These are phyloP conservation scores for Trichoderma polysporum DNA, from an alignment of 2,329 filamentous ascomycete genomes.

Conservation along the genomic window DNA sequence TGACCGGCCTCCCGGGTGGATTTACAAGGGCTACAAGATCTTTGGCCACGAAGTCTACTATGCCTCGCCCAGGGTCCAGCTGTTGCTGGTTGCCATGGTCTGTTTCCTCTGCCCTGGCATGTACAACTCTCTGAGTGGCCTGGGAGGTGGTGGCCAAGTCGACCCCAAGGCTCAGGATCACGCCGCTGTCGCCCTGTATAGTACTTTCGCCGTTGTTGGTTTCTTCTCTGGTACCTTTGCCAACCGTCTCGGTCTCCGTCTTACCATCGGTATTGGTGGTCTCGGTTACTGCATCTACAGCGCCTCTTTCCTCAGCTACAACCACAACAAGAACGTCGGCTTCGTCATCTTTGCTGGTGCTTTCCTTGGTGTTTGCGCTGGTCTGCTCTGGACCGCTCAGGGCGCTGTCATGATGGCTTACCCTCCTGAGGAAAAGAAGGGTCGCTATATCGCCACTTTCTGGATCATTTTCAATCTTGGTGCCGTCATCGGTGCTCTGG, in stretches of 20 bases:
- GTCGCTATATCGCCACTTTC: conserved; percentile 85
- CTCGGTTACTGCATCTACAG: conserved; percentile 76
- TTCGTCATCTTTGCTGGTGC: conserved; percentile 77
- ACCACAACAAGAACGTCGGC: conserved; percentile 64
- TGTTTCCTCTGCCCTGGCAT: conserved; percentile 68
- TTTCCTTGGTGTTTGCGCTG: conserved; percentile 74
- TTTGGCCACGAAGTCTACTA: conserved; percentile 62
- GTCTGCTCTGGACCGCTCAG: conserved; percentile 78
- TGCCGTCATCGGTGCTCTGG: conserved; percentile 76
- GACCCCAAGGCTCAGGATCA: conserved; percentile 57
- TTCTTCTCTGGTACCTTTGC: conserved; percentile 75
- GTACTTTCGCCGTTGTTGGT: conserved; percentile 66
- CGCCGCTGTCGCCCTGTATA: conserved; percentile 70
- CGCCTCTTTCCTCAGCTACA: conserved; percentile 68
- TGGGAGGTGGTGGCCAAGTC: conserved; percentile 60
- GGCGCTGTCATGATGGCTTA: conserved; percentile 90
- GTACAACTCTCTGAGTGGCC: conserved; percentile 66
- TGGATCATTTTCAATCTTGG: conserved; percentile 96
- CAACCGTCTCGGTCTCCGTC: conserved; percentile 70
- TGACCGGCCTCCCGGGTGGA: conserved; percentile 57
- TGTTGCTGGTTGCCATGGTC: conserved; percentile 61
- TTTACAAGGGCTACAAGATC: conserved; percentile 63
- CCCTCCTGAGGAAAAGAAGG: conserved; percentile 76
- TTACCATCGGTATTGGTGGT: conserved; percentile 69
- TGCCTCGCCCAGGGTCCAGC: conserved; percentile 70